Conservation (phyloP, 2,329 filamentous ascomycete species). For the Escovopsis sp. region DNA sequence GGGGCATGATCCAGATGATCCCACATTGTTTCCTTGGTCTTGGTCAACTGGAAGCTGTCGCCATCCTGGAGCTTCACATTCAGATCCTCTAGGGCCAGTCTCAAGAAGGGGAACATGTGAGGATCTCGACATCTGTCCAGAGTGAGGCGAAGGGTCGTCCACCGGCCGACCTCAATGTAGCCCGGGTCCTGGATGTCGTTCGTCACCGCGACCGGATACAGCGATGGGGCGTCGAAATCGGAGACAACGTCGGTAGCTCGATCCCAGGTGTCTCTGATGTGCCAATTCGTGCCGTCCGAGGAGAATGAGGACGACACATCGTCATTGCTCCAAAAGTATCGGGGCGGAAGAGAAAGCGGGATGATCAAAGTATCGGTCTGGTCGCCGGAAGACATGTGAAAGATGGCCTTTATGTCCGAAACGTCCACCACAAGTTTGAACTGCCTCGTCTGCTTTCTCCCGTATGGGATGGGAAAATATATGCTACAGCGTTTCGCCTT, state of each 20-base stretch:
- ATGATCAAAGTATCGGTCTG: constrained; percentile 27
- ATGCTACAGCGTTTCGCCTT: constrained; percentile 14
- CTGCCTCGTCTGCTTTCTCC: constrained; percentile 8
- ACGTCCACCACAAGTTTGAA: constrained; percentile 32
- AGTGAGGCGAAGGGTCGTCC: constrained; percentile 38
- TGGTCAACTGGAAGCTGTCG: constrained; percentile 25
- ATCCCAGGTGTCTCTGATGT: constrained; percentile 28
- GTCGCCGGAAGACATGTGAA: constrained; percentile 14
- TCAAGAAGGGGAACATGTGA: constrained; percentile 19
- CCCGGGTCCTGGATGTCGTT: background rate
- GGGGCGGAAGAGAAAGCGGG: constrained; percentile 31
- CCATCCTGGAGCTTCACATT: constrained; percentile 43
- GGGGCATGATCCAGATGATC: constrained; percentile 14
- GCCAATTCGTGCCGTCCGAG: constrained; percentile 21
- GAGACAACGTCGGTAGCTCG: constrained; percentile 31
- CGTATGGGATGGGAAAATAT: constrained; percentile 14
- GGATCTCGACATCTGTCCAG: constrained; percentile 21
- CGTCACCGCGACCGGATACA: constrained; percentile 7
- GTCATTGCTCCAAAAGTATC: constrained; percentile 26
- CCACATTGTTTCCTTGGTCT: constrained; percentile 14
- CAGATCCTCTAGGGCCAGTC: constrained; percentile 49
- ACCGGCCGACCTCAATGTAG: constrained; percentile 33
- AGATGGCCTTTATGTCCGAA: constrained; percentile 28
- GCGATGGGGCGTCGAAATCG: constrained; percentile 15
- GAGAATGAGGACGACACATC: constrained; percentile 19